Conservation (phyloP, 2,329 filamentous ascomycete species). For the Neonectria ditissima region DNA sequence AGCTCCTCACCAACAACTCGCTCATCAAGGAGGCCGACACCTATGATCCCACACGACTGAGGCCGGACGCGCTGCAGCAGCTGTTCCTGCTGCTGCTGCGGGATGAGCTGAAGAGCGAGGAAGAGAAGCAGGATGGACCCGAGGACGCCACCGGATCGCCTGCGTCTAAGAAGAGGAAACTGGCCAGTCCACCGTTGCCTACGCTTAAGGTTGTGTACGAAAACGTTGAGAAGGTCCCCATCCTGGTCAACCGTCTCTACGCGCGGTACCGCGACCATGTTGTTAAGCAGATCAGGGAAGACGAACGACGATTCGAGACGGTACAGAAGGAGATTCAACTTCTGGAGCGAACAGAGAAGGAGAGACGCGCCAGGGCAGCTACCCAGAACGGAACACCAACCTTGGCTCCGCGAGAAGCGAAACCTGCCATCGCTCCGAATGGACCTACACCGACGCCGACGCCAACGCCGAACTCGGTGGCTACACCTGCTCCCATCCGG, state of each 20-base stretch:
- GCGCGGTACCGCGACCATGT: conserved; percentile 77
- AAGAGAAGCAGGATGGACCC: conserved; percentile 48
- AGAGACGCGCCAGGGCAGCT: conserved; percentile 52
- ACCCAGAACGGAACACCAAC: conserved; percentile 50
- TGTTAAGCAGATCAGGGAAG: conserved; percentile 77
- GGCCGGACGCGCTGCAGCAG: conserved; percentile 80
- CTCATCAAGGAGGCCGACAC: conserved; percentile 76
- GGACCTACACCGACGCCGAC: conserved; percentile 39
- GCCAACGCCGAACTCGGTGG: conserved; percentile 31
- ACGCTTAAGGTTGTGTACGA: conserved; percentile 74
- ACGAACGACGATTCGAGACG: conserved; percentile 75
- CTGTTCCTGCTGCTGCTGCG: conserved; percentile 82
- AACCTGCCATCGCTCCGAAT: conserved; percentile 41
- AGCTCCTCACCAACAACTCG: conserved; percentile 78
- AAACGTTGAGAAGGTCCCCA: conserved; percentile 75
- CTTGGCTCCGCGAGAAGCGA: conserved; percentile 50
- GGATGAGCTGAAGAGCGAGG: conserved; percentile 74
- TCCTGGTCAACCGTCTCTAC: conserved; percentile 80
- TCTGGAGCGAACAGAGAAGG: conserved; percentile 66
- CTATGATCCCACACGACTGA: conserved; percentile 81
- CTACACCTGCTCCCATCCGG: conserved; percentile 41
- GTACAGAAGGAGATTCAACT: conserved; percentile 76
- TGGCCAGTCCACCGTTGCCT: conserved; percentile 72
- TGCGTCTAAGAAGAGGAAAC: conserved; percentile 79
- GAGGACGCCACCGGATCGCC: conserved; percentile 61